Evolutionary conservation across 441 rosid genomes (phyloP).

Genomic region (Brassica balearica): DNA sequence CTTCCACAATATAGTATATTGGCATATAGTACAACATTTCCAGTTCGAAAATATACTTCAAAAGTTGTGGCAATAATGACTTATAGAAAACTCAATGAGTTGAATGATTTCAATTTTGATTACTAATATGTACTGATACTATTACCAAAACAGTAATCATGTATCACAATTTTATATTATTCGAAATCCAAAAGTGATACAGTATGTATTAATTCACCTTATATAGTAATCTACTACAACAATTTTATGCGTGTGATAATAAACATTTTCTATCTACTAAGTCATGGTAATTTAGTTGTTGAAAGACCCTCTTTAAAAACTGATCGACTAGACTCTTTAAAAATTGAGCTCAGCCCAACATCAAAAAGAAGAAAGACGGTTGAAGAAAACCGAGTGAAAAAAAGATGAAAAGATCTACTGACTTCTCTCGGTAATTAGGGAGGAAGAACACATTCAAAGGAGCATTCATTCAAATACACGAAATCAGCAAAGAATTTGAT

Average conservation of each 20-base stretch:
- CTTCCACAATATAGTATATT: neutral
- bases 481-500: neutral
- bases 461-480: neutral
- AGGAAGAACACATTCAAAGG: neutral
- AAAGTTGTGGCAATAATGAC: conserved; percentile 31
- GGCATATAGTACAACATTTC: neutral
- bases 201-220: neutral
- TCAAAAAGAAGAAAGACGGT: no score
- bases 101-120: conserved; percentile 17
- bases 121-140: neutral
- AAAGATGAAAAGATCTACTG: no score
- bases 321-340: neutral
- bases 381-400: no score
- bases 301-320: neutral
- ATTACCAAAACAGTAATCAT: neutral
- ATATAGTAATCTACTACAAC: no score
- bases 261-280: neutral
- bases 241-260: neutral
- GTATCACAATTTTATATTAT: neutral
- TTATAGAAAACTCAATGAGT: neutral
- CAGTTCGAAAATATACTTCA: neutral
- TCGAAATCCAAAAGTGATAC: neutral
- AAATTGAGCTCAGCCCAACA: no score
- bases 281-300: neutral
- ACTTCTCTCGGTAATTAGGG: no score